These are phyloP conservation scores for Trichoderma gracile DNA, from an alignment of 2,329 filamentous ascomycete species.

Conservation along the genomic window DNA sequence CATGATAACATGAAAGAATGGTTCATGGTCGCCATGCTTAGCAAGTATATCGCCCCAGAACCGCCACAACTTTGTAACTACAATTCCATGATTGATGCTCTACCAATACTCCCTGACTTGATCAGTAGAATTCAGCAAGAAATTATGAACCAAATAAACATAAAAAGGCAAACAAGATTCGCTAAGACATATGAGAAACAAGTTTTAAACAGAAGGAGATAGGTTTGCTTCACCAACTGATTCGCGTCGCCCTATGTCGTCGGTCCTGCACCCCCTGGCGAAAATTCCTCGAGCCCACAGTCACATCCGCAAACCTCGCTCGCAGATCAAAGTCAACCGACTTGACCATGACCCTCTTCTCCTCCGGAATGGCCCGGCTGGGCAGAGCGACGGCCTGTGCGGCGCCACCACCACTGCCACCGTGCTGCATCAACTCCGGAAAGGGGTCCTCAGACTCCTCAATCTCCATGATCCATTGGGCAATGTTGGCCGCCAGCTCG, in stretches of 20 bases:
- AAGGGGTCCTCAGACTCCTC: conserved; percentile 49
- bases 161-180: too few species aligned
- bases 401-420: background rate
- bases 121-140: too few species aligned
- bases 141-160: too few species aligned
- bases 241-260: conserved; percentile 48
- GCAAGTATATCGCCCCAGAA: background rate
- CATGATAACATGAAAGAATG: background rate
- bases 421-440: background rate
- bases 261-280: conserved; percentile 48
- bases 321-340: conserved; percentile 59
- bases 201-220: background rate
- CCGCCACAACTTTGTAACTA: too few species aligned
- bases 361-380: conserved; percentile 48
- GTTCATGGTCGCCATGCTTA: background rate
- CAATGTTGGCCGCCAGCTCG: conserved; percentile 57
- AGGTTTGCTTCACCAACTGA: conserved; percentile 47
- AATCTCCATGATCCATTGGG: conserved; percentile 55
- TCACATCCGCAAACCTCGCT: conserved; percentile 50
- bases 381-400: conserved; percentile 5
- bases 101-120: background rate
- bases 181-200: background rate
- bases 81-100: background rate
- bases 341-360: conserved; percentile 57
- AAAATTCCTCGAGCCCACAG: conserved; percentile 57